These are phyloP conservation scores for Rickenella mellea DNA, from an alignment of 768 basidiomycete genomes.

Conservation along the genomic window DNA sequence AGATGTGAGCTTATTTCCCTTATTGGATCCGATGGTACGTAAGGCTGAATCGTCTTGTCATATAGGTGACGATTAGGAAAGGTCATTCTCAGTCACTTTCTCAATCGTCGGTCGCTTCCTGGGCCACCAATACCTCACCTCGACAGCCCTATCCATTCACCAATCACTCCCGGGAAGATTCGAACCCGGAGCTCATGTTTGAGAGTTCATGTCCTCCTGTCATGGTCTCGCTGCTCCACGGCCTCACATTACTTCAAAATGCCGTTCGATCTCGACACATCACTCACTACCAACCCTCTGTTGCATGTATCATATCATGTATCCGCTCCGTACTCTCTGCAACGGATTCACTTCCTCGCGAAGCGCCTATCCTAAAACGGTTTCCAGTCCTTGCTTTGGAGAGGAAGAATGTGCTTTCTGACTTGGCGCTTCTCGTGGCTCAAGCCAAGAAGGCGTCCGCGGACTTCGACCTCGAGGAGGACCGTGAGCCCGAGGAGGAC, in stretches of 20 bases:
- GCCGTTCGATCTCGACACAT: constrained; percentile 72
- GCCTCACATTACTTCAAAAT: constrained; percentile 75
- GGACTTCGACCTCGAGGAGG: constrained; percentile 35
- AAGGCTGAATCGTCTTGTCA: no score
- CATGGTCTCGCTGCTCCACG: constrained; percentile 78
- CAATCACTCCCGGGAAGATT: no score
- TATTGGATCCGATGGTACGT: no score
- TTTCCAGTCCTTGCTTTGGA: constrained; percentile 63
- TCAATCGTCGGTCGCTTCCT: constrained; percentile 46
- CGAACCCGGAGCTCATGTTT: no score
- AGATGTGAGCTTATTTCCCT: constrained; percentile 18
- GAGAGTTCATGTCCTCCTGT: no score
- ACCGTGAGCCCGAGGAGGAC: constrained; percentile 49
- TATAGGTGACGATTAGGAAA: no score
- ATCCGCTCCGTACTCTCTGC: constrained; percentile 80
- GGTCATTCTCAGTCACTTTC: no score
- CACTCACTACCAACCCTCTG: constrained; percentile 86
- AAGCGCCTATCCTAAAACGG: constrained; percentile 60
- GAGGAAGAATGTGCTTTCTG: constrained; percentile 72
- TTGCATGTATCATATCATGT: constrained; percentile 90
- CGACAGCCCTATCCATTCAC: constrained; percentile 21
- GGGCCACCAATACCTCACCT: constrained; percentile 36
- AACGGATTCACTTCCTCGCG: constrained; percentile 76
- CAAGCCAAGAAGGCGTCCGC: constrained; percentile 60
- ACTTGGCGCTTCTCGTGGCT: constrained; percentile 73